These are phyloP conservation scores for Eutrema heterophyllum DNA, from an alignment of 345 rosid genomes.

Conservation along the genomic window DNA sequence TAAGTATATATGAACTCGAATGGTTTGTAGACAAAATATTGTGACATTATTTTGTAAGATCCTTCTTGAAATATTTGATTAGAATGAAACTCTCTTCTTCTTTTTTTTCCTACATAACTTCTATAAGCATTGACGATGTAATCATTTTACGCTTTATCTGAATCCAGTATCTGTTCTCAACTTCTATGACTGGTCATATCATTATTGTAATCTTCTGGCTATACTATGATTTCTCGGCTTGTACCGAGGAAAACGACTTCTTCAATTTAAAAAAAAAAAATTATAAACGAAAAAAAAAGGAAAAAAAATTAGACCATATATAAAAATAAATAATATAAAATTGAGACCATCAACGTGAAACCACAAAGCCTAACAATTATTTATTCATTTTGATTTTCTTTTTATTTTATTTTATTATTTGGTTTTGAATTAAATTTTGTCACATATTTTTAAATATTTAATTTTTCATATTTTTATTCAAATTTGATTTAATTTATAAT, in stretches of 20 bases:
- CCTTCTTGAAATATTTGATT: background rate
- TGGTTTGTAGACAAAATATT: conserved; percentile 2
- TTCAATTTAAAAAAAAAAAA: too few relatives aligned
- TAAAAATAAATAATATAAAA: too few relatives aligned
- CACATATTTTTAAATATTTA: too few relatives aligned
- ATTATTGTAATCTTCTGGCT: background rate
- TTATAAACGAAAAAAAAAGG: too few relatives aligned
- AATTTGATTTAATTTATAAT: too few relatives aligned
- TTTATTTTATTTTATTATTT: too few relatives aligned
- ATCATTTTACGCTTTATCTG: background rate
- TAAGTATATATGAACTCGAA: conserved; percentile 1
- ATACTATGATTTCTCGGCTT: background rate
- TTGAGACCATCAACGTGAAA: too few relatives aligned
- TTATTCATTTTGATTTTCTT: too few relatives aligned
- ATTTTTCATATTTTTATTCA: too few relatives aligned
- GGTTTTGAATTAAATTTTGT: too few relatives aligned
- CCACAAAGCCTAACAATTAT: too few relatives aligned
- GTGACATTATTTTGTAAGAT: conserved; percentile 12
- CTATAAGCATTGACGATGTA: background rate
- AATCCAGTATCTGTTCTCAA: background rate
- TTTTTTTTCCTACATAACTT: background rate
- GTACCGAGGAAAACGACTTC: background rate
- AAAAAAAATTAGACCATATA: too few relatives aligned
- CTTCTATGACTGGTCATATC: background rate
- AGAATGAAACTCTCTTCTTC: background rate